Conservation (phyloP, 345 rosid genomes). For the Odontarrhena argentea region DNA sequence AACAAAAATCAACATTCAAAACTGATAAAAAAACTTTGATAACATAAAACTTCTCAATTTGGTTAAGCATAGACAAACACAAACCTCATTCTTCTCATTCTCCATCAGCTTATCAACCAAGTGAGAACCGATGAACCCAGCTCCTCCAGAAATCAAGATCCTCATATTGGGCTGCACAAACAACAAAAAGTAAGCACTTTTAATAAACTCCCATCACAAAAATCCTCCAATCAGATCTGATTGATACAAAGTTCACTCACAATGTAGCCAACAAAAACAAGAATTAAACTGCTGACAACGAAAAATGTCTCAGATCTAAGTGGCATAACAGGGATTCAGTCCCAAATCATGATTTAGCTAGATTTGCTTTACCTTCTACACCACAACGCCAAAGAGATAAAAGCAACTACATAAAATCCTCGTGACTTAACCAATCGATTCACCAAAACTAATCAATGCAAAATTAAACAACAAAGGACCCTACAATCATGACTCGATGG, state of each 20-base stretch:
- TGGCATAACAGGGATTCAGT: not conserved
- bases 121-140: constrained; percentile 98
- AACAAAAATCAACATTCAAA: not conserved
- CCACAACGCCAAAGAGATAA: constrained; percentile 34
- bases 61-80: not conserved
- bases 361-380: not conserved
- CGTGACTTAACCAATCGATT: constrained; percentile 16
- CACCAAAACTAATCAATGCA: not conserved
- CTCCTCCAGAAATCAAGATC: constrained; percentile 93
- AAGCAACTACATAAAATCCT: constrained; percentile 24
- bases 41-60: not conserved
- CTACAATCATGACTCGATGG: too few species aligned
- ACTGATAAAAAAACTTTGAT: not conserved
- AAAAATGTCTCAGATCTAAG: constrained; percentile 32
- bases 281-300: not conserved
- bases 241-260: constrained; percentile 3
- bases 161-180: constrained; percentile 83
- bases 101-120: constrained; percentile 93
- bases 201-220: constrained; percentile 1
- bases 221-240: constrained; percentile 15
- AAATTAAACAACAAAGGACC: not conserved
- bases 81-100: constrained; percentile 87
- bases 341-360: too few species aligned
- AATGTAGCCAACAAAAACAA: constrained; percentile 10
- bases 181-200: constrained; percentile 14